Base-by-base conservation (phyloP, 257 asterid species). In the Nicotiana undulata region DNA sequence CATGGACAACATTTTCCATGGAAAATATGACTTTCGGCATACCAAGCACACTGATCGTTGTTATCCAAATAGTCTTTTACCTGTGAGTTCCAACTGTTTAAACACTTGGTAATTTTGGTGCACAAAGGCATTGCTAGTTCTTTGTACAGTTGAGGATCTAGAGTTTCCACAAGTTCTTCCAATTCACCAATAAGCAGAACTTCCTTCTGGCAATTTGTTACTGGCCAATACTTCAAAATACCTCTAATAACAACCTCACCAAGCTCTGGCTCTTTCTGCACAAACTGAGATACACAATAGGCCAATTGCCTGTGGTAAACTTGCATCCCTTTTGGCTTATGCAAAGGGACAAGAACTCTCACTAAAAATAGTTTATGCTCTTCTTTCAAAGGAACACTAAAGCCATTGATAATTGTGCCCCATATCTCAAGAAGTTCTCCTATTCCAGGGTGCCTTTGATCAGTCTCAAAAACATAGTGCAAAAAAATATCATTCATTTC, bases 361-460 rank as follows among this genome's bases (percentile, higher is more conserved):
- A 16, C 90, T 84, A 94, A 82, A 90, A 92, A 92, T 77, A 81
- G 12, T 89, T 81, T 91, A 83, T 94, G 98, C 81, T 92, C 97
- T 80, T 90, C 95, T 87, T 92, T 94, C 72, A 92, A 83, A 1
- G 98, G 98, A 58, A 90, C 80, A 28, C 92, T 89, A 52, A 92
- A 94, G 16, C 98, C 97, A 12, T 91, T 94, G 64, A 91, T 86
- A 58, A 94, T 93, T 66, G 93, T 91, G 15, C 97, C 97, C 89
- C 92, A 90, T 24, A 94, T 90, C 90, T 94, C 98, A 26, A 92
- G 88, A 12, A 94, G 81, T 29, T 94, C 97, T 32, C 98, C 97
- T 40, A 94, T 88, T 75, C 96, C 98, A 26, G 84, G 82, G 81
- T 88, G 95, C 52, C 85, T 85, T 34, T 90, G 88, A 13, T 90